phyloP scores from a whole-genome alignment of 2,329 filamentous ascomycete genomes.

The Trichoderma atrobrunneum region DNA sequence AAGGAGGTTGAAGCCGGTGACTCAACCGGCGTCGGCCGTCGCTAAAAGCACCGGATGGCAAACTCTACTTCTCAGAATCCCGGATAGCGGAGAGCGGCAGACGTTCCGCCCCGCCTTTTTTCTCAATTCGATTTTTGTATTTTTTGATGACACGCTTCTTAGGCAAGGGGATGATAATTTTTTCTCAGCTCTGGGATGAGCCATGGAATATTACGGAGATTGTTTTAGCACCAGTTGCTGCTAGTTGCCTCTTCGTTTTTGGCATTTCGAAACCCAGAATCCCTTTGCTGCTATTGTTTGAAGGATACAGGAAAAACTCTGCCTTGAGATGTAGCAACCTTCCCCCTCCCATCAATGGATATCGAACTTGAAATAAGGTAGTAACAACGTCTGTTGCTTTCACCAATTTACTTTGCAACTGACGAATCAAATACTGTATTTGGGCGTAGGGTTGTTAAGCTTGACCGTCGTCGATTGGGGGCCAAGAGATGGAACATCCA shows the following conservation, averaged over 20 bases:
- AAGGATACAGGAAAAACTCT: background rate
- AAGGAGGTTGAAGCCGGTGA: background rate
- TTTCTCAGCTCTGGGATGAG: background rate
- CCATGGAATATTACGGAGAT: background rate
- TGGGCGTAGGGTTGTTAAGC: background rate
- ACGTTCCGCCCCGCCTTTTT: background rate
- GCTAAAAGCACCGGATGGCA: background rate
- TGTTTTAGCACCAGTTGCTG: background rate
- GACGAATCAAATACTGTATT: background rate
- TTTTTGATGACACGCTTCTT: conserved; percentile 1
- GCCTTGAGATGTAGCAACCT: background rate
- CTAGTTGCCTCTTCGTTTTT: background rate
- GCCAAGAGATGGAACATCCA: background rate
- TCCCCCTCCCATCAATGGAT: background rate
- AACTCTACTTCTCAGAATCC: background rate
- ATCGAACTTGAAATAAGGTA: background rate
- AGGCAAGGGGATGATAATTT: background rate
- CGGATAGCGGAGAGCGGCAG: background rate
- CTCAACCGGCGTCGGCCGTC: background rate
- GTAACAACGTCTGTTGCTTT: background rate
- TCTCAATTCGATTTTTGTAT: background rate
- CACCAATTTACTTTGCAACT: background rate
- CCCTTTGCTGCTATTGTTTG: background rate
- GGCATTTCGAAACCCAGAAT: background rate
- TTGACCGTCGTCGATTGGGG: background rate